These are phyloP conservation scores for Chlamydomonas eustigma DNA, from an alignment of 139 green algal genomes.

Conservation along the genomic window DNA sequence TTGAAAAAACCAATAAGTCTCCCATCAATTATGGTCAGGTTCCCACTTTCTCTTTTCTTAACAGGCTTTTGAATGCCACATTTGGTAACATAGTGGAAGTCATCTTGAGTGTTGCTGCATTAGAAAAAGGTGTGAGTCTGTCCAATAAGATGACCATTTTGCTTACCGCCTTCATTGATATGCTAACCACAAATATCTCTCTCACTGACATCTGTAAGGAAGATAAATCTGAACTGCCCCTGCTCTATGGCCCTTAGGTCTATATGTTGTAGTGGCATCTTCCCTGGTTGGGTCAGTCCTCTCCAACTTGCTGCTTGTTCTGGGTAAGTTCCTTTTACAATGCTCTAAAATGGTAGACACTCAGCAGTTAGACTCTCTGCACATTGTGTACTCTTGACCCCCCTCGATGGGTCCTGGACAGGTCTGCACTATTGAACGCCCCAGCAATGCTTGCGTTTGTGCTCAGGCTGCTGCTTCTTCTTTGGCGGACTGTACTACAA, in stretches of 20 bases:
- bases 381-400: no score
- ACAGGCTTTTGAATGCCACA: slow-evolving; percentile 23
- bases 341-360: no score
- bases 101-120: slow-evolving; percentile 81
- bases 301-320: slow-evolving; percentile 87
- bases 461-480: slow-evolving; percentile 80
- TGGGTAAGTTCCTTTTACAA: slow-evolving; percentile 49
- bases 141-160: not conserved
- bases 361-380: no score
- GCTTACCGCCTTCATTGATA: not conserved
- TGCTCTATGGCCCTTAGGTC: slow-evolving; percentile 22
- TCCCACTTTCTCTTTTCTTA: no score
- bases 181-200: slow-evolving; percentile 37
- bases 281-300: slow-evolving; percentile 84
- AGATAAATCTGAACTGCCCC: slow-evolving; percentile 16
- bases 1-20: no score
- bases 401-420: no score
- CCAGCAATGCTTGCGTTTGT: no score
- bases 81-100: slow-evolving; percentile 64
- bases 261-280: slow-evolving; percentile 74
- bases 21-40: no score
- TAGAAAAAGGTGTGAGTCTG: slow-evolving; percentile 33
- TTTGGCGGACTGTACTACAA: slow-evolving; percentile 68
- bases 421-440: no score
- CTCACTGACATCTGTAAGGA: slow-evolving; percentile 81